Conservation (phyloP, 2,329 filamentous ascomycete species). For the Purpureocillium takamizusanense region DNA sequence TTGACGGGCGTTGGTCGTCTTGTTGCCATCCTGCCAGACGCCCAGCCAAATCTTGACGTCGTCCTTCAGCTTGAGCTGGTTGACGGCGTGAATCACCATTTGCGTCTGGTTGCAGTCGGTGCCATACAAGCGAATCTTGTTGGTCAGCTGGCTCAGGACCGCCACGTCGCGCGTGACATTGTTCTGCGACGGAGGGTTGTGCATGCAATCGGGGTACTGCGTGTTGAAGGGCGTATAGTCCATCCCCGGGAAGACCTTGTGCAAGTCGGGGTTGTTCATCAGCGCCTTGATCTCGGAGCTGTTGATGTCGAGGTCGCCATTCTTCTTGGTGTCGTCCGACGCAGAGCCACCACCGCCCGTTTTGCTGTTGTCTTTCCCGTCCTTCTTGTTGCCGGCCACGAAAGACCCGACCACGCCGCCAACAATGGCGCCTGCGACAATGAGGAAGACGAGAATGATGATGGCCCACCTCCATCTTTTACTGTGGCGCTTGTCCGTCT, state of each 20-base stretch:
- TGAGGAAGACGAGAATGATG: conserved; percentile 49
- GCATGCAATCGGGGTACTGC: conserved; percentile 77
- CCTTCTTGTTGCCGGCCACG: conserved; percentile 43
- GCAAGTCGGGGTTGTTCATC: conserved; percentile 70
- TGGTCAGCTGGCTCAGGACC: conserved; percentile 81
- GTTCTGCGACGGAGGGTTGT: conserved; percentile 77
- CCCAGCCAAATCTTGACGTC: conserved; percentile 86
- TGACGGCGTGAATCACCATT: conserved; percentile 80
- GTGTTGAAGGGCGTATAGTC: conserved; percentile 91
- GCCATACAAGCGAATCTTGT: conserved; percentile 80
- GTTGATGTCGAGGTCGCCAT: conserved; percentile 64
- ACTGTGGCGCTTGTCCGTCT: conserved; percentile 39
- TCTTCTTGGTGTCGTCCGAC: conserved; percentile 46
- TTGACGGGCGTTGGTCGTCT: conserved; percentile 76
- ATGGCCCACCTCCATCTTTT: conserved; percentile 66
- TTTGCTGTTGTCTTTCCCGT: conserved; percentile 19
- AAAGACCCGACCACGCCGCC: conserved; percentile 68
- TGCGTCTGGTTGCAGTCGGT: conserved; percentile 97
- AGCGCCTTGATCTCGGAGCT: conserved; percentile 73
- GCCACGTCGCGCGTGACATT: conserved; percentile 90
- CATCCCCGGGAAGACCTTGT: conserved; percentile 91
- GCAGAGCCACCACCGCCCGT: conserved; percentile 34
- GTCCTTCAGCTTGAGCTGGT: conserved; percentile 60
- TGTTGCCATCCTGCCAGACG: conserved; percentile 82
- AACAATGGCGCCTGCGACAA: conserved; percentile 63